Percentiles rank a stretch among this genome's conserved stretches.
Conservation (phyloP, 225 moss, liverwort and hornwort genomes). For the Lunularia cruciata region DNA sequence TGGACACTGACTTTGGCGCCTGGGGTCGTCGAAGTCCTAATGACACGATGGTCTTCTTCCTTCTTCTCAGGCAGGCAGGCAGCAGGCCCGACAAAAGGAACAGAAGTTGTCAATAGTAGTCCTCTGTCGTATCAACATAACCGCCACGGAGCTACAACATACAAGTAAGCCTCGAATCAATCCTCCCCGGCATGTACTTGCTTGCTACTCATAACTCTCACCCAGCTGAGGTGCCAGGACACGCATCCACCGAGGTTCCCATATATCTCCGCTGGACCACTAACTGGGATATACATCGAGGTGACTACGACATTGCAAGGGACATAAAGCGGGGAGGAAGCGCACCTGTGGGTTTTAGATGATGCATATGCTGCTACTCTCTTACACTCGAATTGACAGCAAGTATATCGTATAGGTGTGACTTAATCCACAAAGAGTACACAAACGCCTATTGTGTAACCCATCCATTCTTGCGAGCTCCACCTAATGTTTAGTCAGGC, state of each 20-base stretch:
- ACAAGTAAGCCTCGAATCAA: neutral
- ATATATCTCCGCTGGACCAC: neutral
- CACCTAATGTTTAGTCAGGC: neutral
- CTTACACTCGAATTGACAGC: neutral
- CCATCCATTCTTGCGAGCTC: neutral
- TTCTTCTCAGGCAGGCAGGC: no score
- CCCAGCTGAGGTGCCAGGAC: neutral
- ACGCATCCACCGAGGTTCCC: constrained; percentile 1
- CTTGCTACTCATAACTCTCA: neutral
- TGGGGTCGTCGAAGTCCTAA: neutral
- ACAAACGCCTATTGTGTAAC: neutral
- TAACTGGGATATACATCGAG: neutral
- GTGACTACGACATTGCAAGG: neutral
- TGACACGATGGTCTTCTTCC: neutral
- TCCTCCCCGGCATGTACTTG: neutral
- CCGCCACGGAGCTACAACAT: neutral
- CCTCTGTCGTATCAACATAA: constrained; percentile 1
- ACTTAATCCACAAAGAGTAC: neutral
- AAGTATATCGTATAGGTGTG: neutral
- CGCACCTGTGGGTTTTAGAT: neutral
- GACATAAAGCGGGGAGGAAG: neutral
- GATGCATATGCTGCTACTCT: neutral
- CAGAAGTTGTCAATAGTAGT: neutral
- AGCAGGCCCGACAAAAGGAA: neutral
- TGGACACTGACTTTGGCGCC: neutral